phyloP scores from a whole-genome alignment of 164 flowering plant genomes.

The Vitis cinerea region DNA sequence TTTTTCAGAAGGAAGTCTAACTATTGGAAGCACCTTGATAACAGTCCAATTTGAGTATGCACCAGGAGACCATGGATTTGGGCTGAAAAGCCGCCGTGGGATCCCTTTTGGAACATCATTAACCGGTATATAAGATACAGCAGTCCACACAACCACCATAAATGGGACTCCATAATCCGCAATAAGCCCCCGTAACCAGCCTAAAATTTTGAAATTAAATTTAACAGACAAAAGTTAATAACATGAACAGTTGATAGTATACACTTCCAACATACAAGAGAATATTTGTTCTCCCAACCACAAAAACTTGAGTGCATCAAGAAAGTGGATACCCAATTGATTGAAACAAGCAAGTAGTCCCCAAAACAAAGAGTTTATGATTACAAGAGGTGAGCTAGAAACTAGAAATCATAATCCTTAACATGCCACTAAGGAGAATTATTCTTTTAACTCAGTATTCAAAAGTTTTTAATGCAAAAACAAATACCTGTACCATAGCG shows the following conservation, averaged over 20 bases:
- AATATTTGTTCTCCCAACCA: background rate
- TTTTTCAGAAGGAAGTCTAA: background rate
- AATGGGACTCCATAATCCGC: conserved; percentile 98
- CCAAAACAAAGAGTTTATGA: conserved; percentile 1
- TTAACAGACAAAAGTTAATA: conserved; percentile 6
- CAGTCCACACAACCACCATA: conserved; percentile 96
- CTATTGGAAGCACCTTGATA: conserved; percentile 52
- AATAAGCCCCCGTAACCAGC: conserved; percentile 77
- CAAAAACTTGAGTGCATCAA: background rate
- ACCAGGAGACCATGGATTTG: conserved; percentile 96
- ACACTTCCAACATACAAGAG: background rate
- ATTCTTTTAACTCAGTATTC: background rate
- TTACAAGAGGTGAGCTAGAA: background rate
- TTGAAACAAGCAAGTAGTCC: background rate
- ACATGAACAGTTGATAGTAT: background rate
- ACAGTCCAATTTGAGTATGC: conserved; percentile 97
- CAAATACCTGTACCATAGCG: conserved; percentile 86
- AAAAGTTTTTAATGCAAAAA: background rate
- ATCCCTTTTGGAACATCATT: conserved; percentile 82
- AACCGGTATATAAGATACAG: conserved; percentile 71
- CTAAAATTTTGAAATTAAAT: conserved; percentile 31
- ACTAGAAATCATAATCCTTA: background rate
- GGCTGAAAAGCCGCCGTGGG: conserved; percentile 91
- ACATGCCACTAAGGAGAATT: background rate
- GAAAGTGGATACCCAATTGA: background rate